Evolutionary conservation across 768 basidiomycete species (phyloP), one percentile per base, ranked within the genome.

Genomic region (Boletellus ananas): DNA sequence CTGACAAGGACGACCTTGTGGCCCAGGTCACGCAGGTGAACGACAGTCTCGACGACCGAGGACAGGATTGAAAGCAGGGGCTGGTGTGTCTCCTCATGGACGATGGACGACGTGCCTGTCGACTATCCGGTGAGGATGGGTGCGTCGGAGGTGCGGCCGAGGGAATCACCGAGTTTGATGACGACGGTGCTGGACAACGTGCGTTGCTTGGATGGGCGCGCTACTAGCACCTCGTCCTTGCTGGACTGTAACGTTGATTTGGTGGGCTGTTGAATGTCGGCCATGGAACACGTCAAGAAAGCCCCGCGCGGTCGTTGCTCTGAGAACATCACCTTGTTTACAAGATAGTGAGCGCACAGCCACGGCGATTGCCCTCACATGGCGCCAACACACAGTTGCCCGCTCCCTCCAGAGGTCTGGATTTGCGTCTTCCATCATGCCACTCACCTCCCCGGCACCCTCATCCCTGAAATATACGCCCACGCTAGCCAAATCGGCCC

Each of bases 1-100:
- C 89, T 93, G 51, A 96, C 93, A 11, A 99, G 81, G 4, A 98
- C 90, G 47, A 98, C 90, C 61, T 93, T 88, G 72, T 99, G 95
- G 0, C 95, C 95, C 37, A 85, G 74, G 6, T 75, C 72, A 41
- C 85, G 81, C 14, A 99, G 79, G 31, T 81, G 70, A 14, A 91
- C 78, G 13, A 93, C 91, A 0, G 92, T 91, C 69, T 99, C 95
- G 29, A 94, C 94, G 39, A 98, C 77, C 0, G 90, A 83, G 0
- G 95, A 96, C 25, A 99, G 79, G 3, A 88, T 90, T 3, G 94
- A 90, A 1, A 99, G 77, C 18, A 96, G 77, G 0, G 95, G 94
- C 58, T 93, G 84, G 61, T 95, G 91, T 0, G 95, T 95, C 45
- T 80, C 84, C 68, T 96, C 90, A 69, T 94, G 90, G 8, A 98